Percentiles rank a stretch among this genome's conserved stretches.
Conservation (phyloP, 2,329 filamentous ascomycete species). For the Alternaria sp. region DNA sequence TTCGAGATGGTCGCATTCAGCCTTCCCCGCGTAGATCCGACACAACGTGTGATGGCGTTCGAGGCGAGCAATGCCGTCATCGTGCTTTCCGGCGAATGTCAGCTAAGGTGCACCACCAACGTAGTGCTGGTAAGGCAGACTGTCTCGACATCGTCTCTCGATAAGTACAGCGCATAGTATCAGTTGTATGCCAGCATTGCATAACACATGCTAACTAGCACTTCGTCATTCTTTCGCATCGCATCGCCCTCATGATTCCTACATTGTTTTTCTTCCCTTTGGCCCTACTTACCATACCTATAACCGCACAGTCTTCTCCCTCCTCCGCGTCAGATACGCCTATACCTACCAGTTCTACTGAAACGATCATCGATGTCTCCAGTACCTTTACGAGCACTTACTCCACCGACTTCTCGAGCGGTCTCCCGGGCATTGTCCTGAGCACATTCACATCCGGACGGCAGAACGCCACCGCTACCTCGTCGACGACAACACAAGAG, state of each 20-base stretch:
- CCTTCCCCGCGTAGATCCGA: conserved; percentile 20
- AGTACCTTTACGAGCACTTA: neutral
- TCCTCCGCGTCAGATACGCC: conserved; percentile 4
- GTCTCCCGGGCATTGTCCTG: conserved; percentile 1
- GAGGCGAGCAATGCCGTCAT: conserved; percentile 22
- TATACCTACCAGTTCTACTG: conserved; percentile 16
- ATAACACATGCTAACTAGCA: neutral
- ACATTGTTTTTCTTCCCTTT: conserved; percentile 11
- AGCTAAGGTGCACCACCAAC: conserved; percentile 1
- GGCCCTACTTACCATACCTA: conserved; percentile 7
- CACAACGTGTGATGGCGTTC: conserved; percentile 15
- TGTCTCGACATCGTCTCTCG: neutral
- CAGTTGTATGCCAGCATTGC: neutral
- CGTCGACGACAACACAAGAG: conserved; percentile 14
- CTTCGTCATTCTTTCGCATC: conserved; percentile 17
- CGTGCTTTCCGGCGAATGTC: conserved; percentile 12
- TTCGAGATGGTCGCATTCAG: conserved; percentile 9
- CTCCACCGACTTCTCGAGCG: neutral
- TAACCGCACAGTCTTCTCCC: conserved; percentile 21
- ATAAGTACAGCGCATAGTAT: neutral
- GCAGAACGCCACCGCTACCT: conserved; percentile 19
- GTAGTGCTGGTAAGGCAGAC: neutral
- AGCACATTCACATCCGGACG: conserved; percentile 9
- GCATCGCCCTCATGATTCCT: conserved; percentile 21
- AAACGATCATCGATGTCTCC: neutral